phyloP scores from a whole-genome alignment of 2,329 filamentous ascomycete species.

The Mycosphaerelloides madeirae region DNA sequence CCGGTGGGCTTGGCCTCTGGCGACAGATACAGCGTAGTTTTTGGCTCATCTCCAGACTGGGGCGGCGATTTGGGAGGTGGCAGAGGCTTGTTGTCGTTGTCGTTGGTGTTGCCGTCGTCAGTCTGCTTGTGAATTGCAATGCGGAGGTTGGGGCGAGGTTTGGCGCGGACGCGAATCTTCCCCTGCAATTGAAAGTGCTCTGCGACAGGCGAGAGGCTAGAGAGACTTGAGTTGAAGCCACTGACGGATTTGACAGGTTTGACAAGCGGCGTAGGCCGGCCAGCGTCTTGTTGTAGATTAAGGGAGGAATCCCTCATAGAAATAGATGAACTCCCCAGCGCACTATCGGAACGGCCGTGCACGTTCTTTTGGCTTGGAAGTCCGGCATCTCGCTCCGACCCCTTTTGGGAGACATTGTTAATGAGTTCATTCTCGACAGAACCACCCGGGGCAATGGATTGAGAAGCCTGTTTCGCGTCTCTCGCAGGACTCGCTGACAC shows the following conservation, averaged over 20 bases:
- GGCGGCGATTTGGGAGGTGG: constrained; percentile 22
- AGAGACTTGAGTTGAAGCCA: too few species aligned
- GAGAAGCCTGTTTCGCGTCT: too few species aligned
- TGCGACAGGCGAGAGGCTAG: too few species aligned
- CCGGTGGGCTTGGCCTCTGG: background rate
- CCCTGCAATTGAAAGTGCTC: background rate
- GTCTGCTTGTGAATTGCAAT: background rate
- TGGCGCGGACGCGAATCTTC: constrained; percentile 1
- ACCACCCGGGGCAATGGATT: too few species aligned
- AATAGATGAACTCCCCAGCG: constrained; percentile 5
- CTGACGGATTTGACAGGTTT: too few species aligned
- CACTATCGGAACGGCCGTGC: constrained; percentile 9
- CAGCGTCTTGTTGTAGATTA: too few species aligned
- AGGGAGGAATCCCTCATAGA: background rate
- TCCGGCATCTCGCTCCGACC: background rate
- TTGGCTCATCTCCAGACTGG: constrained; percentile 4
- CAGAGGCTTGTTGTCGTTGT: constrained; percentile 9
- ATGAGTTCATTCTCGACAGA: too few species aligned
- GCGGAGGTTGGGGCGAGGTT: constrained; percentile 15
- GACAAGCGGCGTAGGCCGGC: too few species aligned
- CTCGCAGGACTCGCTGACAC: too few species aligned
- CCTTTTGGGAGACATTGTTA: too few species aligned
- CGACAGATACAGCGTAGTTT: background rate
- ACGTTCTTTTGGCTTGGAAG: constrained; percentile 9
- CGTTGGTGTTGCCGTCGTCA: background rate